phyloP scores from a whole-genome alignment of 2,329 filamentous ascomycete species.

The Endocalyx cinctus region DNA sequence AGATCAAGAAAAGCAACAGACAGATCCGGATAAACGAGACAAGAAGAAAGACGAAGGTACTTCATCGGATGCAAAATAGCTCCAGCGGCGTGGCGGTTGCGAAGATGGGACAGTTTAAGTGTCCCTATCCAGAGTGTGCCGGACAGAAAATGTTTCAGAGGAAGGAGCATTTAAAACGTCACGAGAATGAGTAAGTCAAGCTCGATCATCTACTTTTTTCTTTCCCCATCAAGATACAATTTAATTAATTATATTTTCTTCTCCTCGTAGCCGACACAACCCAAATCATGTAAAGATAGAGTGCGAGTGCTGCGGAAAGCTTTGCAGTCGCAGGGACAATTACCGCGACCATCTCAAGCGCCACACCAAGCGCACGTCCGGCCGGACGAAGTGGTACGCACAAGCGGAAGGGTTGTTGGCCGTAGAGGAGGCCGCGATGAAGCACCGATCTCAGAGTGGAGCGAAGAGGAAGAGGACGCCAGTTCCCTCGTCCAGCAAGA shows the following conservation, averaged over 20 bases:
- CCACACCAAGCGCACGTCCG: constrained; percentile 28
- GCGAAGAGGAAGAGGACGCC: no score
- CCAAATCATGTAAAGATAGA: constrained; percentile 10
- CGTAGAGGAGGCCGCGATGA: constrained; percentile 17
- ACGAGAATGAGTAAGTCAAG: constrained; percentile 41
- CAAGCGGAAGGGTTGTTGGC: constrained; percentile 21
- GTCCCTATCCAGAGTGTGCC: constrained; percentile 19
- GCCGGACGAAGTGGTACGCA: constrained; percentile 26
- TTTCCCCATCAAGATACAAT: neutral
- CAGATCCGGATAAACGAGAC: constrained; percentile 38
- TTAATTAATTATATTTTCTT: neutral
- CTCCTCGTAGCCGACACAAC: constrained; percentile 20
- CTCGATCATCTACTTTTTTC: no score
- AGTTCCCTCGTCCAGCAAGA: no score
- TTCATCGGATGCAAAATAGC: constrained; percentile 36
- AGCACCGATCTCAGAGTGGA: no score
- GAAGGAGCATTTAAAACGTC: constrained; percentile 53
- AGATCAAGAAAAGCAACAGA: constrained; percentile 30
- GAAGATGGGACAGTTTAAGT: constrained; percentile 6
- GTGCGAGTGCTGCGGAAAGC: constrained; percentile 21
- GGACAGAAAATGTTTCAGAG: constrained; percentile 39
- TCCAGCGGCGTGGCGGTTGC: constrained; percentile 11
- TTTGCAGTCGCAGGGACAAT: constrained; percentile 36
- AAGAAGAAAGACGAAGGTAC: constrained; percentile 39
- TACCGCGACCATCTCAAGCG: constrained; percentile 33